Percentiles rank a stretch among this genome's conserved stretches.
Evolutionary conservation across 169 alveolate genomes (phyloP).

Genomic region (Cryptosporidium sp.): DNA sequence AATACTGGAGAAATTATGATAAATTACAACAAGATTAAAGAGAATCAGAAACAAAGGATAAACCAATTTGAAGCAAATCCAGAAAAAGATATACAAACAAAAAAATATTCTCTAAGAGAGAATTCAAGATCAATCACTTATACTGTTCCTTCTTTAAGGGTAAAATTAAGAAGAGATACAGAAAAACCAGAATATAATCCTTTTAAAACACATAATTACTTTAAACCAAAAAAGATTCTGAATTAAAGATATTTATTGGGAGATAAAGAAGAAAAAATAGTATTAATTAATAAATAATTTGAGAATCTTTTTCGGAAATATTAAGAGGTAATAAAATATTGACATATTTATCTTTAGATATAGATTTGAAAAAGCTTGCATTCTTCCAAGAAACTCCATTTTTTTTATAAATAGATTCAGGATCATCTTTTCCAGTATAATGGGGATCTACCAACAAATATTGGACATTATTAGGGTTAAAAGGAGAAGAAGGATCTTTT

Average conservation of each 20-base stretch:
- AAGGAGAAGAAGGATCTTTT: conserved; percentile 57
- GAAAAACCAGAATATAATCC: conserved; percentile 73
- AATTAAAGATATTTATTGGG: not conserved
- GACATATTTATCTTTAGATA: conserved; percentile 79
- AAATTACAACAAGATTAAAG: not conserved
- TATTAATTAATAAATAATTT: conserved; percentile 36
- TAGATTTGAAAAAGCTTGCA: conserved; percentile 80
- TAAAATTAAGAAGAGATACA: conserved; percentile 73
- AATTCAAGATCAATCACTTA: conserved; percentile 60
- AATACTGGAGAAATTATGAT: not conserved
- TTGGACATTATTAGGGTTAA: conserved; percentile 76
- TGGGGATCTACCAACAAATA: conserved; percentile 85
- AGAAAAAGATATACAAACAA: not conserved
- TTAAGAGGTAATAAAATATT: conserved; percentile 80
- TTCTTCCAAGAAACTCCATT: conserved; percentile 83
- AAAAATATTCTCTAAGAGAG: conserved; percentile 54
- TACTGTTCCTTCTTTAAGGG: conserved; percentile 71
- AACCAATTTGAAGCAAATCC: not conserved
- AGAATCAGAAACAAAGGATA: not conserved
- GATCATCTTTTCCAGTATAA: conserved; percentile 81
- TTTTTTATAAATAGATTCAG: conserved; percentile 76
- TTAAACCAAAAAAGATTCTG: conserved; percentile 36
- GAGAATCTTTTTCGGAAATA: conserved; percentile 76
- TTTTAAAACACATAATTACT: conserved; percentile 67
- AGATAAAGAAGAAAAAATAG: not conserved